phyloP scores from a whole-genome alignment of 805 yeast species.

The Saccharomycopsis sp. region DNA sequence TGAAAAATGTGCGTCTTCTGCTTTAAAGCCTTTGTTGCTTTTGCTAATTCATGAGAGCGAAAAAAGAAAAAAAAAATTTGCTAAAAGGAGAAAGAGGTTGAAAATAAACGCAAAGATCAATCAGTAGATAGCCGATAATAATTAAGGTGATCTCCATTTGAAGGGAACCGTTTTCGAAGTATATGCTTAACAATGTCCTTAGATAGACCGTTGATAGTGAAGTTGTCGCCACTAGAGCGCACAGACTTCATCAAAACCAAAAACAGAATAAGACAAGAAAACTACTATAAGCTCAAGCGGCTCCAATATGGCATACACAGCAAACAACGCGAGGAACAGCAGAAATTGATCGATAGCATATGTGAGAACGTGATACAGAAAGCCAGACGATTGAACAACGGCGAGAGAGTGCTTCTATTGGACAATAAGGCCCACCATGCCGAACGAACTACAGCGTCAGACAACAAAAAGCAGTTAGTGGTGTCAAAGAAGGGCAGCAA shows the following conservation, averaged over 20 bases:
- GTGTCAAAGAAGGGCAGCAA: background rate
- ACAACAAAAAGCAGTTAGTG: background rate
- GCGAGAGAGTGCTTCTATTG: background rate
- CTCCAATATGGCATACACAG: background rate
- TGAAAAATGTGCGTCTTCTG: background rate
- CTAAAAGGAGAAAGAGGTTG: background rate
- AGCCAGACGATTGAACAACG: background rate
- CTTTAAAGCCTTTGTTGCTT: background rate
- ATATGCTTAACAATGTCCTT: background rate
- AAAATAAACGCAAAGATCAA: background rate
- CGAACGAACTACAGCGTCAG: background rate
- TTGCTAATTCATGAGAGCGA: background rate
- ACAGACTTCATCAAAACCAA: background rate
- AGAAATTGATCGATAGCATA: constrained; percentile 1
- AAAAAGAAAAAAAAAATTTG: background rate
- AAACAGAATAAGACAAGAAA: background rate
- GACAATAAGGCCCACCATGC: background rate
- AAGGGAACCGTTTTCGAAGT: no score
- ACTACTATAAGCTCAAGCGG: background rate
- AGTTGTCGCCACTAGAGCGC: background rate
- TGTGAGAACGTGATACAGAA: background rate
- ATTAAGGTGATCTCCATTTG: background rate
- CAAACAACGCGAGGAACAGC: background rate
- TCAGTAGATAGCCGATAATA: no score
- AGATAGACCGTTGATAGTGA: background rate